Evolutionary conservation across 768 basidiomycete genomes (phyloP), one percentile per base, ranked within the genome.

Genomic region (Artomyces pyxidatus): DNA sequence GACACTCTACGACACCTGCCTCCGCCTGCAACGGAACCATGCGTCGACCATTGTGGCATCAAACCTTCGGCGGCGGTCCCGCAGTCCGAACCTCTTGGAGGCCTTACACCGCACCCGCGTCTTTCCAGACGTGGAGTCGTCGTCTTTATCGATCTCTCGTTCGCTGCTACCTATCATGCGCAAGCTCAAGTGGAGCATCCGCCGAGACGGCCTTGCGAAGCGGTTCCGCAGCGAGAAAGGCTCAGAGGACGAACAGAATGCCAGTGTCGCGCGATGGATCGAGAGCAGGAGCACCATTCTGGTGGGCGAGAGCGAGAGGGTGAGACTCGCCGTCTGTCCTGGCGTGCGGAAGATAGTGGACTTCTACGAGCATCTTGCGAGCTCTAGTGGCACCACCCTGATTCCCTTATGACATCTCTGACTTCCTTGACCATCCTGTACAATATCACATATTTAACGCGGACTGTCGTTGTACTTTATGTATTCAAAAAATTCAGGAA

Each of bases 141-240:
- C 80, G 6, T 77, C 75, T 0, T 65, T 71, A 4, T 68, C 64
- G 17, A 65, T 87, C 42, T 81, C 81, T 1, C 77, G 81, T 25
- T 70, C 74, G 7, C 71, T 88, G 22, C 65, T 86, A 4, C 82
- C 85, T 12, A 69, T 76, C 21, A 71, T 87, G 59, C 79, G 76
- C 49, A 70, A 76, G 59, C 70, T 88, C 52, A 87, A 86, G 61
- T 88, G 84, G 83, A 79, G 75, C 32, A 63, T 85, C 42, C 78
- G 80, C 58, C 70, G 73, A 11, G 86, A 87, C 58, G 71, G 69
- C 41, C 67, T 85, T 23, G 77, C 85, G 4, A 75, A 71, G 61
- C 40, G 44, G 27, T 29, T 54, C 19, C 23, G 37, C 21, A 27
- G n/a, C 14, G 41, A n/a, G 37, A n/a, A 27, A 6, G 14, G 28